Evolutionary conservation across 2,329 filamentous ascomycete genomes (phyloP).

Genomic region (Diaporthe amygdali): DNA sequence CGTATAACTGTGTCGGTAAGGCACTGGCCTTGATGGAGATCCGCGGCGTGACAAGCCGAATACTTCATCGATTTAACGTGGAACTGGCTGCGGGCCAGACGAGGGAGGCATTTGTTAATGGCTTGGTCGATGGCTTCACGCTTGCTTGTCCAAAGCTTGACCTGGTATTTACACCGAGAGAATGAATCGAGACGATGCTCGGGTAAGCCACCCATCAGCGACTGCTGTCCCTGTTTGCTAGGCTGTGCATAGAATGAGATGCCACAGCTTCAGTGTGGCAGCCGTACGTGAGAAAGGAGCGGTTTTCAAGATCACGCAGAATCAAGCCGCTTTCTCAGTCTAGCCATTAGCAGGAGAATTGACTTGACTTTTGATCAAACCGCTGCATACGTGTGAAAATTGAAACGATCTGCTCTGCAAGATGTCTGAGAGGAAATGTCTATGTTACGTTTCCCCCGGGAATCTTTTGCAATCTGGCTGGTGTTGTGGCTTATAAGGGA

Average conservation of each 20-base stretch:
- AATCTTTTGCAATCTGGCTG: too few relatives aligned
- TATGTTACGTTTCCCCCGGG: too few relatives aligned
- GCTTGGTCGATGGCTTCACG: slow-evolving; percentile 21
- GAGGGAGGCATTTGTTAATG: background rate
- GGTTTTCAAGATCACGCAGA: background rate
- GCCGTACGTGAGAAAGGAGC: background rate
- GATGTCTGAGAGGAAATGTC: too few relatives aligned
- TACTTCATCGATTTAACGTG: slow-evolving; percentile 16
- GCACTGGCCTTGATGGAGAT: slow-evolving; percentile 22
- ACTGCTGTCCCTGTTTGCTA: background rate
- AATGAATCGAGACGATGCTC: background rate
- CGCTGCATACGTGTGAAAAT: background rate
- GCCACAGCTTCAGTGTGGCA: background rate
- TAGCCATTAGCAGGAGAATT: background rate
- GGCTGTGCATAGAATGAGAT: background rate
- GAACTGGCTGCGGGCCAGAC: slow-evolving; percentile 20
- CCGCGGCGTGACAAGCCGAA: slow-evolving; percentile 14
- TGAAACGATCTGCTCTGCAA: background rate
- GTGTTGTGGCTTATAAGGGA: too few relatives aligned
- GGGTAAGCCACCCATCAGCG: background rate
- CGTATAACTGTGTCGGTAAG: slow-evolving; percentile 22
- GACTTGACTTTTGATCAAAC: background rate
- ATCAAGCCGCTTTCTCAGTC: background rate
- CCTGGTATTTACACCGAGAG: slow-evolving; percentile 17
- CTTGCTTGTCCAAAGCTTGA: slow-evolving; percentile 17